Evolutionary conservation across 768 basidiomycete species (phyloP).

Genomic region (Podaxis carcinomalis): DNA sequence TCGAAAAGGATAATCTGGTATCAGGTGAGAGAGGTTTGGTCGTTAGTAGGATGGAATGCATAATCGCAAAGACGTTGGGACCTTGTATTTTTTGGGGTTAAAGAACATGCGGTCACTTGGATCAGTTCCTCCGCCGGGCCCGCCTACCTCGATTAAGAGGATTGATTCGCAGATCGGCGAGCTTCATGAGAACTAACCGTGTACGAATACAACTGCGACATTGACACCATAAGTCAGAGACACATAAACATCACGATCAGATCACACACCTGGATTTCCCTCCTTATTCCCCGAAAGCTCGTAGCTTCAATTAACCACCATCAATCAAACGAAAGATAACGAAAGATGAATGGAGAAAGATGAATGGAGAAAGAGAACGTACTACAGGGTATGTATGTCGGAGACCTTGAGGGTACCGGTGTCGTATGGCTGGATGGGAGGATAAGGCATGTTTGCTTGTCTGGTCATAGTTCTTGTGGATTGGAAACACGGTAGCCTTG

Average conservation of each 20-base stretch:
- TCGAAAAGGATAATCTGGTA: slow-evolving; percentile 80
- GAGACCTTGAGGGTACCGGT: slow-evolving; percentile 66
- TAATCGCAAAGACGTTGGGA: slow-evolving; percentile 17
- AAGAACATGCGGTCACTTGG: slow-evolving; percentile 73
- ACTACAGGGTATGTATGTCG: slow-evolving; percentile 76
- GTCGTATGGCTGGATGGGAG: slow-evolving; percentile 60
- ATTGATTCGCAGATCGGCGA: neutral
- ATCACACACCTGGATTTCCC: slow-evolving; percentile 61
- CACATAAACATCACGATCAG: neutral
- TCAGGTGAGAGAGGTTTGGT: neutral
- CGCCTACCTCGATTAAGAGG: slow-evolving; percentile 37
- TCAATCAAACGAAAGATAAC: slow-evolving; percentile 7
- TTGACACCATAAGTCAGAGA: too few species aligned
- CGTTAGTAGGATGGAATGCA: neutral
- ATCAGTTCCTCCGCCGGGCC: slow-evolving; percentile 77
- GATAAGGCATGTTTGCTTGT: slow-evolving; percentile 46
- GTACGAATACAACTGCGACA: slow-evolving; percentile 67
- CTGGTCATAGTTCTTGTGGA: neutral
- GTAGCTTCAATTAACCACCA: slow-evolving; percentile 46
- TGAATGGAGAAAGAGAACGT: slow-evolving; percentile 8
- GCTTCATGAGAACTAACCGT: slow-evolving; percentile 41
- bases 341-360: neutral
- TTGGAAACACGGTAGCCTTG: neutral
- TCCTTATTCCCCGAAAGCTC: slow-evolving; percentile 77
- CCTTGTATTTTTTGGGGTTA: slow-evolving; percentile 83